Evolutionary conservation across 2,329 filamentous ascomycete genomes (phyloP).

Genomic region (Claviceps sp.): DNA sequence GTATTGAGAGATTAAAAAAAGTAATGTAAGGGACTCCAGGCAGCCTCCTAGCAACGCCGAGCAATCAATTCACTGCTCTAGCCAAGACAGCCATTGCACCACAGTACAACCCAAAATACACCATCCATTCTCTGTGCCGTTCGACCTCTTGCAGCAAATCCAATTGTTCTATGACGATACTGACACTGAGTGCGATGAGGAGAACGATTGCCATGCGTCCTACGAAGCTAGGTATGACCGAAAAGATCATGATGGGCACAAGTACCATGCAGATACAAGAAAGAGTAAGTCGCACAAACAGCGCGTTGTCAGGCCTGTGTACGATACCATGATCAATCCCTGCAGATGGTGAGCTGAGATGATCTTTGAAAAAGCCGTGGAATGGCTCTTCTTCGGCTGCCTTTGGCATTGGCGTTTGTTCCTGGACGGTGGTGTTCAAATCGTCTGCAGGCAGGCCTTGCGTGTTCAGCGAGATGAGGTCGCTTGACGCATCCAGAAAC

Average conservation of each 20-base stretch:
- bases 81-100: conserved; percentile 21
- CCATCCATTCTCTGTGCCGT: conserved; percentile 10
- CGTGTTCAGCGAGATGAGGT: conserved; percentile 32
- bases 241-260: conserved; percentile 44
- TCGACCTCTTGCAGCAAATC: conserved; percentile 10
- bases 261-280: conserved; percentile 25
- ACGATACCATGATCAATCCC: neutral
- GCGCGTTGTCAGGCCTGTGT: neutral
- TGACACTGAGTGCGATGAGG: conserved; percentile 34
- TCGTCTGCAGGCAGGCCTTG: conserved; percentile 4
- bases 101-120: conserved; percentile 20
- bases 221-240: conserved; percentile 40
- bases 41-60: neutral
- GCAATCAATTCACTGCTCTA: conserved; percentile 3
- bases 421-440: conserved; percentile 9
- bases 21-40: neutral
- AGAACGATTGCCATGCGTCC: conserved; percentile 44
- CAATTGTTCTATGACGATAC: conserved; percentile 16
- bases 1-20: neutral
- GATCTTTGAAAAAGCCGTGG: conserved; percentile 3
- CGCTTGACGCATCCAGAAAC: conserved; percentile 42
- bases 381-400: conserved; percentile 3
- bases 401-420: conserved; percentile 13
- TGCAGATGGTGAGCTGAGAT: conserved; percentile 2
- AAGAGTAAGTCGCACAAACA: conserved; percentile 2